These are phyloP conservation scores for Choanephora cucurbitarum DNA, from an alignment of 371 early-diverging fungal species.

Conservation along the genomic window DNA sequence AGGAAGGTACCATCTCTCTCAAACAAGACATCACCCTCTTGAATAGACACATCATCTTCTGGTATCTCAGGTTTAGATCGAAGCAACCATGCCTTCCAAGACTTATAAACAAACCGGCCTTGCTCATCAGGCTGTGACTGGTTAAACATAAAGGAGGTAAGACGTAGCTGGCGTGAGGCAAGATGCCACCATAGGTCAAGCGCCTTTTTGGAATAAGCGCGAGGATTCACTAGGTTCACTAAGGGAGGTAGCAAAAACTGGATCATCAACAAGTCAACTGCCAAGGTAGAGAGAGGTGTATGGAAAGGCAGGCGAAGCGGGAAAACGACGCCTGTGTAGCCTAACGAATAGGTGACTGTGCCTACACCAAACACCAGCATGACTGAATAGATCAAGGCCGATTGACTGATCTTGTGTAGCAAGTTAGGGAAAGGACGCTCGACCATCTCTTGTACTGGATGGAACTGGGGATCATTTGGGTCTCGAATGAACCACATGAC, in stretches of 20 bases:
- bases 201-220: constrained; percentile 46
- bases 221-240: constrained; percentile 58
- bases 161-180: constrained; percentile 64
- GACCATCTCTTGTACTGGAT: constrained; percentile 89
- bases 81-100: constrained; percentile 13
- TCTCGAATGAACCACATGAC: constrained; percentile 97
- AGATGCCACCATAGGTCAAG: constrained; percentile 71
- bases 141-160: constrained; percentile 87
- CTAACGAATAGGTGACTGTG: constrained; percentile 51
- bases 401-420: constrained; percentile 76
- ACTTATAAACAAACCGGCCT: constrained; percentile 21
- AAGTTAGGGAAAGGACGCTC: constrained; percentile 76
- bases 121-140: constrained; percentile 64
- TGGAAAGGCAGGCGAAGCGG: constrained; percentile 56
- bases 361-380: constrained; percentile 75
- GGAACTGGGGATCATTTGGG: constrained; percentile 92
- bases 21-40: constrained; percentile 52
- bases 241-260: constrained; percentile 76
- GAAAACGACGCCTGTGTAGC: constrained; percentile 42
- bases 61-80: constrained; percentile 27
- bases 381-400: constrained; percentile 77
- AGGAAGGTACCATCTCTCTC: constrained; percentile 62
- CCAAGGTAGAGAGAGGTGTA: constrained; percentile 42
- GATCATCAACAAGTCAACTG: constrained; percentile 75
- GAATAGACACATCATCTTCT: constrained; percentile 33